Evolutionary conservation across 1,284 basidiomycete species (phyloP).

Genomic region (Ceratobasidium sp.): DNA sequence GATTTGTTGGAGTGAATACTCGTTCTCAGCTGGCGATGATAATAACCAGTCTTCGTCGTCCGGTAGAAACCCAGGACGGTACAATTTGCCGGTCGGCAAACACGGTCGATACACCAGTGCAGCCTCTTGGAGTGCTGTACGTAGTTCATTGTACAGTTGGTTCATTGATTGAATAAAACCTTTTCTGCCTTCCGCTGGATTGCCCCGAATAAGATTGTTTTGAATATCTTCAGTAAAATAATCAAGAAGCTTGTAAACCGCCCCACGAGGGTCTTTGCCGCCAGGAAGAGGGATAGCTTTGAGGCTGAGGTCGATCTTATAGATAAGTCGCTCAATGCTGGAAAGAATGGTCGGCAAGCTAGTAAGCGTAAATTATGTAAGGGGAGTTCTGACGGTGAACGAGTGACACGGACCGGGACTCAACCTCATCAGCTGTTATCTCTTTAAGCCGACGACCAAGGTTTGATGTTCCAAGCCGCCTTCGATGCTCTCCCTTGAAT

Average conservation of each 20-base stretch:
- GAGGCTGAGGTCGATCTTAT: neutral
- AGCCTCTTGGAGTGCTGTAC: neutral
- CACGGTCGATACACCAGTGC: constrained; percentile 10
- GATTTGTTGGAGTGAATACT: no score
- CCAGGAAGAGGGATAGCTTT: neutral
- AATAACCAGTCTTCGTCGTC: constrained; percentile 21
- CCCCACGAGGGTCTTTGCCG: constrained; percentile 1
- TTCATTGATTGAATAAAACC: constrained; percentile 7
- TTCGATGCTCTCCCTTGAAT: constrained; percentile 57
- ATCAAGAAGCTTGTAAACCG: neutral
- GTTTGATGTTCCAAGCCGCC: constrained; percentile 69
- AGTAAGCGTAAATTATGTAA: neutral
- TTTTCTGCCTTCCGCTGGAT: neutral
- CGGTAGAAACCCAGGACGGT: constrained; percentile 3
- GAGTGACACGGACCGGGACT: constrained; percentile 62
- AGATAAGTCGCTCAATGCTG: neutral
- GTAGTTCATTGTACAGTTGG: neutral
- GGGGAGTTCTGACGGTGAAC: neutral
- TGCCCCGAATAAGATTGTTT: constrained; percentile 4
- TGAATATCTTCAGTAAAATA: constrained; percentile 13
- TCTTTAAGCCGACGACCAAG: constrained; percentile 68
- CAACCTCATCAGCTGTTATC: constrained; percentile 66
- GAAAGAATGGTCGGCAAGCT: constrained; percentile 13
- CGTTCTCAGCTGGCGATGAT: no score
- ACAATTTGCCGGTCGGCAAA: neutral